These are phyloP conservation scores for Phaeosphaeria sp. DNA, from an alignment of 2,329 filamentous ascomycete genomes.

Conservation along the genomic window DNA sequence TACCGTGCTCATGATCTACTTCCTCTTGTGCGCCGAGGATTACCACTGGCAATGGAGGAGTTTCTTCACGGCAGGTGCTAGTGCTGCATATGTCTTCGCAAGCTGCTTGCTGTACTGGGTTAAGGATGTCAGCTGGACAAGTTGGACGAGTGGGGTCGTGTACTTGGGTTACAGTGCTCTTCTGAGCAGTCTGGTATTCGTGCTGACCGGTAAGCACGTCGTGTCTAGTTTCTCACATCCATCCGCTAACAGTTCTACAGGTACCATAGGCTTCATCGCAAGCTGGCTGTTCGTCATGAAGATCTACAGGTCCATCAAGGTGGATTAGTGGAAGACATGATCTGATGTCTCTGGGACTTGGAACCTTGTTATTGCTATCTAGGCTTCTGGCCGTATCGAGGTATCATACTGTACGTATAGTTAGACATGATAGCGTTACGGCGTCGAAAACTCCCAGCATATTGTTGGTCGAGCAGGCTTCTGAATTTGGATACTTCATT, in stretches of 20 bases:
- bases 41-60: slow-evolving; percentile 99
- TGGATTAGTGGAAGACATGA: slow-evolving; percentile 67
- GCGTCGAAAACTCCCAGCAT: neutral
- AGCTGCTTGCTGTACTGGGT: slow-evolving; percentile 92
- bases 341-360: neutral
- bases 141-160: slow-evolving; percentile 83
- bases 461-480: neutral
- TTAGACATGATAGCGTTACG: neutral
- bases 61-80: slow-evolving; percentile 90
- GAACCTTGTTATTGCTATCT: neutral
- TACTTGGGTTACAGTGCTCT: slow-evolving; percentile 93
- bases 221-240: neutral
- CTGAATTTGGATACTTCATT: neutral
- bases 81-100: slow-evolving; percentile 87
- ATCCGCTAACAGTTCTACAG: slow-evolving; percentile 55
- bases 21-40: slow-evolving; percentile 93
- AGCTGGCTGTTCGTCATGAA: slow-evolving; percentile 93
- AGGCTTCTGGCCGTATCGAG: neutral
- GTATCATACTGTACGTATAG: slow-evolving; percentile 2
- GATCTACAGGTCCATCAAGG: slow-evolving; percentile 98
- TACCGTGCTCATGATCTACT: slow-evolving; percentile 94
- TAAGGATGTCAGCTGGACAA: slow-evolving; percentile 84
- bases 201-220: slow-evolving; percentile 79
- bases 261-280: slow-evolving; percentile 92
- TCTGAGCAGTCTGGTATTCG: slow-evolving; percentile 89